These are phyloP conservation scores for Suhomyces sp. DNA, from an alignment of 805 yeast species.

Conservation along the genomic window DNA sequence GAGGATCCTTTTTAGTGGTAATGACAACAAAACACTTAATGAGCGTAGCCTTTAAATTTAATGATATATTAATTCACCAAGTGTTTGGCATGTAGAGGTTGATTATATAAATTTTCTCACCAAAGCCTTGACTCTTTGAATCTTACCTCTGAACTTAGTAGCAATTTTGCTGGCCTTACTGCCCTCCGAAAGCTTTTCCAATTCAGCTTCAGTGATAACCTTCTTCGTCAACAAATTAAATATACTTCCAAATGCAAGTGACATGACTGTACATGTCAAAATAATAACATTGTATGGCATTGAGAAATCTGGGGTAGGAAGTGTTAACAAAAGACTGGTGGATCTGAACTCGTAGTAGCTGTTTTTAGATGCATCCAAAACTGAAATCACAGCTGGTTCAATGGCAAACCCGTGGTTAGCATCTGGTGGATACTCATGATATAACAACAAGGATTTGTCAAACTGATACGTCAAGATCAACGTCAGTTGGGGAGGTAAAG, in stretches of 20 bases:
- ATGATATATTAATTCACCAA: too few species aligned
- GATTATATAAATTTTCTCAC: conserved; percentile 4
- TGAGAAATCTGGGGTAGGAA: conserved; percentile 97
- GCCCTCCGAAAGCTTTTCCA: conserved; percentile 34
- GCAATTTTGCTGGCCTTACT: conserved; percentile 5
- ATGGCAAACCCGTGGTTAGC: conserved; percentile 97
- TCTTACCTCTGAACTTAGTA: not conserved
- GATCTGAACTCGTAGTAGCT: conserved; percentile 62
- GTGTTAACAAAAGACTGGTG: conserved; percentile 76
- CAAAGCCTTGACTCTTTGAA: conserved; percentile 8
- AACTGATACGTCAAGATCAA: conserved; percentile 70
- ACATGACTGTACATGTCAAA: conserved; percentile 88
- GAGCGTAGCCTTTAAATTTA: not conserved
- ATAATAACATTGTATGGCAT: conserved; percentile 99
- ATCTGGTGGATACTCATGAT: conserved; percentile 98
- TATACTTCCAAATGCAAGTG: conserved; percentile 83
- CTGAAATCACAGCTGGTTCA: conserved; percentile 81
- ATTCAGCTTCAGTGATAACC: conserved; percentile 73
- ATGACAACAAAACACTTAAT: not conserved
- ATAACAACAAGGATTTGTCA: conserved; percentile 80
- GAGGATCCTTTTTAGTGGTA: conserved; percentile 79
- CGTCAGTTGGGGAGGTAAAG: conserved; percentile 62
- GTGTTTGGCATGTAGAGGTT: too few species aligned
- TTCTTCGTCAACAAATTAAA: conserved; percentile 76
- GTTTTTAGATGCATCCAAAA: conserved; percentile 31